phyloP scores from a whole-genome alignment of 441 rosid genomes.

The Francoa sonchifolia region DNA sequence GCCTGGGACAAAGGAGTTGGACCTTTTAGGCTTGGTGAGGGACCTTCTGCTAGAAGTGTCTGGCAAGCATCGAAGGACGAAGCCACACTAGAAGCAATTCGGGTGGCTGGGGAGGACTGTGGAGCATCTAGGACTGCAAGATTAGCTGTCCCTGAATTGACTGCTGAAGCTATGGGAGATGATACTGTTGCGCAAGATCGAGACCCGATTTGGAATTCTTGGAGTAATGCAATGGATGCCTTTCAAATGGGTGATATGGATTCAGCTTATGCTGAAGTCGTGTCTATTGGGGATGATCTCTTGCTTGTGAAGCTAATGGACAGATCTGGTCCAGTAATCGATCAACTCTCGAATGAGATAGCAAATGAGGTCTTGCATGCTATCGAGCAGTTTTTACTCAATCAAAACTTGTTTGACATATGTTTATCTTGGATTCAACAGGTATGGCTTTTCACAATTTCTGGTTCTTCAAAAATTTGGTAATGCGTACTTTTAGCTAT shows the following conservation, averaged over 20 bases:
- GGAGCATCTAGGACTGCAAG: conserved; percentile 46
- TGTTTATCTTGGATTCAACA: conserved; percentile 93
- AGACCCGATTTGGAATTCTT: conserved; percentile 75
- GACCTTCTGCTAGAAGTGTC: conserved; percentile 97
- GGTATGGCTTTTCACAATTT: conserved; percentile 27
- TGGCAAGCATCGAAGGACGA: conserved; percentile 99
- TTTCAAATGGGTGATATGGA: conserved; percentile 78
- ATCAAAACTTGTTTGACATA: conserved; percentile 66
- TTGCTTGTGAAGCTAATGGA: conserved; percentile 94
- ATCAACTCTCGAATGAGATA: conserved; percentile 75
- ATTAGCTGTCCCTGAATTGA: conserved; percentile 59
- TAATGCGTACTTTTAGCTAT: not conserved
- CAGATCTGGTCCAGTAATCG: conserved; percentile 75
- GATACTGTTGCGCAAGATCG: conserved; percentile 57
- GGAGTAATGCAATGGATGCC: conserved; percentile 94
- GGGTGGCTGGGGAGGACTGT: conserved; percentile 85
- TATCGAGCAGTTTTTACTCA: conserved; percentile 63
- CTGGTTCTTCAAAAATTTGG: not conserved
- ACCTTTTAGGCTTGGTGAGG: conserved; percentile 78
- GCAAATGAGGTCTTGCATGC: conserved; percentile 64
- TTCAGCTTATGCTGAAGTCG: conserved; percentile 77
- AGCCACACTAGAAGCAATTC: conserved; percentile 96
- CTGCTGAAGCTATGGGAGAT: conserved; percentile 77
- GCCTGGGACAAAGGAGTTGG: conserved; percentile 73
- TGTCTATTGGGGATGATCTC: conserved; percentile 68